Percentiles rank a stretch among this genome's conserved stretches.
These are phyloP conservation scores for Agarophyton chilense DNA, from an alignment of 23 red algal species.

Conservation along the genomic window DNA sequence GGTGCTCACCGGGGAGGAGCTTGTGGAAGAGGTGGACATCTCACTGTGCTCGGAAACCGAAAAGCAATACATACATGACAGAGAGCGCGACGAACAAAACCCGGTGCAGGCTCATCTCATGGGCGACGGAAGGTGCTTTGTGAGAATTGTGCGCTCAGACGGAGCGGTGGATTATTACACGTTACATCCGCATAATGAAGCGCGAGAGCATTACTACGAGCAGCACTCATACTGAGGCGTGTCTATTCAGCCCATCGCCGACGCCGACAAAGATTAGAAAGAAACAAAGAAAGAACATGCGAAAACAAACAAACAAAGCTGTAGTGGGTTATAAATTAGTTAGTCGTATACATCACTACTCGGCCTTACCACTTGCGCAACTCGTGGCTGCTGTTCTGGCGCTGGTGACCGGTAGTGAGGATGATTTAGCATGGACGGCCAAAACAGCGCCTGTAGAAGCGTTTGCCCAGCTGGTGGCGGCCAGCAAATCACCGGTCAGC, in stretches of 20 bases:
- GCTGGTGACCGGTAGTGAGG: not conserved
- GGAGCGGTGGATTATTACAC: conserved; percentile 12
- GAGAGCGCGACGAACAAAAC: not conserved
- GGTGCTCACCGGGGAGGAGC: not conserved
- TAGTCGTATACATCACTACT: not conserved
- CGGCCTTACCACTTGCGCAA: not conserved
- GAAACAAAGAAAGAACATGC: too few species aligned
- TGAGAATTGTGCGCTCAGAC: conserved; percentile 33
- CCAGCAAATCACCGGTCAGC: not conserved
- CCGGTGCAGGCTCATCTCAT: not conserved
- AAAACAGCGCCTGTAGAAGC: too few species aligned
- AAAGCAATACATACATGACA: not conserved
- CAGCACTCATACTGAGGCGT: too few species aligned
- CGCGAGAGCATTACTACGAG: not conserved
- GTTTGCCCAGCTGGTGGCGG: not conserved
- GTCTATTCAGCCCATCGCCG: too few species aligned
- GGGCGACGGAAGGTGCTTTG: conserved; percentile 27
- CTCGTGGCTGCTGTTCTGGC: too few species aligned
- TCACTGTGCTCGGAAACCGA: conserved; percentile 6
- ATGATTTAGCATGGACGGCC: not conserved
- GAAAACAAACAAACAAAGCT: too few species aligned
- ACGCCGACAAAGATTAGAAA: too few species aligned
- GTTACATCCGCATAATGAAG: not conserved
- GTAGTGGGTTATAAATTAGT: not conserved
- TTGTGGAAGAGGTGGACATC: conserved; percentile 9